Evolutionary conservation across 352 stramenopile genomes (phyloP), one percentile per base, ranked within the genome.

Genomic region (Phytophthora citrophthora): DNA sequence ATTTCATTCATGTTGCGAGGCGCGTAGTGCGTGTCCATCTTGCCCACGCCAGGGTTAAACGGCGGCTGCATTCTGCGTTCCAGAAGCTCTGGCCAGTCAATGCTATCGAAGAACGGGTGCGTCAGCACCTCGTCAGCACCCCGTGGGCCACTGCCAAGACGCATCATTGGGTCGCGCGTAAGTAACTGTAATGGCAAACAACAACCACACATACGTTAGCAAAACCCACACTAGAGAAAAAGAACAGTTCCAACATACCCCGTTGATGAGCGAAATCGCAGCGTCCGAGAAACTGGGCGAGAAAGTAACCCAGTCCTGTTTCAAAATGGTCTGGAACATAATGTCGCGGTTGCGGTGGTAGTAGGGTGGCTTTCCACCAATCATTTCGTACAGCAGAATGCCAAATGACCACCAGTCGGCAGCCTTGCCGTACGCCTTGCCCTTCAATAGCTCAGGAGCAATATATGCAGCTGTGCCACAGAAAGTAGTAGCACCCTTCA

Each of bases 321-420:
- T 96, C 47, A 97, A 60, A 70, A 97, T 97, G 48, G 88, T 97
- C 68, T 95, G 86, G 73, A 96, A 96, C 89, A 97, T 97, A 58
- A 95, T 96, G 61, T 96, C 87, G 50, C 87, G 86, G 76, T 97
- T 97, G 65, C 86, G 87, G 61, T 96, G 87, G 69, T 97, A 97
- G 66, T 96, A 96, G 54, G 89, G 89, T 15, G 88, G 88, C 64
- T 95, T 94, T 54, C 93, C 94, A 26, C 89, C 96, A 48, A 98
- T 96, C 94, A 98, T 98, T 64, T 98, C 94, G 76, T 97, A 98
- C n/a, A 98, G 69, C 55, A 98, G 47, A 34, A 95, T 97, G 48
- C 95, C 95, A 57, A 98, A 97, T 2, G 86, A 96, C 95, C 95
- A 98, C 93, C 92, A 98, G 65, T 98, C 95, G 8, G 96, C 94